Base-by-base conservation (phyloP, 306 rosid genomes). In the Glycine tomentella region DNA sequence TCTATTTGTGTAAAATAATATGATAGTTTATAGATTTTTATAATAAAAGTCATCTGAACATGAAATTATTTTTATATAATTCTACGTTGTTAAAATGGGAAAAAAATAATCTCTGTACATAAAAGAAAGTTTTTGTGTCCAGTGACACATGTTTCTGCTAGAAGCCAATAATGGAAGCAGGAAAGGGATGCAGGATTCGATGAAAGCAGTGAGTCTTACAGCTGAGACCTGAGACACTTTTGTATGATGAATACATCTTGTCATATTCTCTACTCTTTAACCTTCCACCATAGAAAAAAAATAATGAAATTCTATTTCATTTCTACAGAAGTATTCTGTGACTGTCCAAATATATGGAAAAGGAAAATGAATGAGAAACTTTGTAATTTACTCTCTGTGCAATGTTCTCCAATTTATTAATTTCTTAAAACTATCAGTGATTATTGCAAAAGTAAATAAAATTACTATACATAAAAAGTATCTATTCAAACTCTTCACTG, bases 121-220 rank as follows among this genome's bases (percentile, higher is more conserved):
- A 63, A 13, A 25, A 63, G 69, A 63, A 63, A 63, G 42, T 62
- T 25, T n/a, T n/a, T 25, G 0, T 70, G 44, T 38, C 25, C 1
- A 38, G 44, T 16, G 8, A 25, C 12, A 14, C 16, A 69, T 31
- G 44, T 49, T 69, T 80, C 12, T 55, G 70, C 55, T 71, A 13
- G 72, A 36, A 71, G 55, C 80, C 85, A 81, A 71, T 72, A 76
- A 53, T 40, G 79, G 53, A 80, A 69, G 81, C 33, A 34, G 16
- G 17, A 13, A 62, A 31, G 9, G n/a, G 14, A 33, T 11, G 11
- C 69, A 64, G 59, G 81, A 79, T 84, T 67, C 78, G 81, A 44
- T 58, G 72, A 80, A 74, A 74, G 81, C 59, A 59, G 72, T 16
- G 31, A 46, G 55, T 17, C 17, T 69, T 45, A 33, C 55, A 52